A percentile compares a stretch with the other conserved stretches of the same genome.
phyloP scores from a whole-genome alignment of 2,329 filamentous ascomycete genomes.

The Colletotrichum orchidophilum region DNA sequence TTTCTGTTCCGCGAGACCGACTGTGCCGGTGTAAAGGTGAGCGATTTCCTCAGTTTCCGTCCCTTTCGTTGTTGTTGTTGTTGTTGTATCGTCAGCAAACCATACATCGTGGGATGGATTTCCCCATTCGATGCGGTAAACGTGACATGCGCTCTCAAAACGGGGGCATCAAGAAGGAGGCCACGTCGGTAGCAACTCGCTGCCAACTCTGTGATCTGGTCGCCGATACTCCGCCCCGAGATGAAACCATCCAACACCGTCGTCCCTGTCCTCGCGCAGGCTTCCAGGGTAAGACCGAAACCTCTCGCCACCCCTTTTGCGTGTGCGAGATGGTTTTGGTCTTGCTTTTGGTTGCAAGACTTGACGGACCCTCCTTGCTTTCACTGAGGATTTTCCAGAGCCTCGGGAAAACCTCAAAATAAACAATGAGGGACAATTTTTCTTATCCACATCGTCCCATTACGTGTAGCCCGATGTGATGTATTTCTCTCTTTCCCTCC shows the following conservation, averaged over 20 bases:
- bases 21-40: conserved; percentile 58
- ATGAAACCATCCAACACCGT: conserved; percentile 51
- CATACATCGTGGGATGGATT: background rate
- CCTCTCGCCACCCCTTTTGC: conserved; percentile 13
- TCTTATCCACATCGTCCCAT: conserved; percentile 32
- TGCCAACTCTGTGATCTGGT: conserved; percentile 61
- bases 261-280: conserved; percentile 34
- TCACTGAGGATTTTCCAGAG: conserved; percentile 60
- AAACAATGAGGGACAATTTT: conserved; percentile 62
- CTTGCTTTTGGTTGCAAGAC: conserved; percentile 38
- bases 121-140: background rate
- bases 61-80: conserved; percentile 26
- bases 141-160: background rate
- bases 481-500: background rate
- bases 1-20: conserved; percentile 77
- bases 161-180: conserved; percentile 69
- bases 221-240: conserved; percentile 77
- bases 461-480: background rate
- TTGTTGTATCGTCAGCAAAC: conserved; percentile 13
- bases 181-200: conserved; percentile 51
- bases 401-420: conserved; percentile 59
- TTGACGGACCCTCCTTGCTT: conserved; percentile 47
- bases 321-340: conserved; percentile 51
- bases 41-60: conserved; percentile 36
- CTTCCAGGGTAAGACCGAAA: conserved; percentile 8